Evolutionary conservation across 805 yeast genomes (phyloP).

Genomic region (Cephaloascus fragrans): DNA sequence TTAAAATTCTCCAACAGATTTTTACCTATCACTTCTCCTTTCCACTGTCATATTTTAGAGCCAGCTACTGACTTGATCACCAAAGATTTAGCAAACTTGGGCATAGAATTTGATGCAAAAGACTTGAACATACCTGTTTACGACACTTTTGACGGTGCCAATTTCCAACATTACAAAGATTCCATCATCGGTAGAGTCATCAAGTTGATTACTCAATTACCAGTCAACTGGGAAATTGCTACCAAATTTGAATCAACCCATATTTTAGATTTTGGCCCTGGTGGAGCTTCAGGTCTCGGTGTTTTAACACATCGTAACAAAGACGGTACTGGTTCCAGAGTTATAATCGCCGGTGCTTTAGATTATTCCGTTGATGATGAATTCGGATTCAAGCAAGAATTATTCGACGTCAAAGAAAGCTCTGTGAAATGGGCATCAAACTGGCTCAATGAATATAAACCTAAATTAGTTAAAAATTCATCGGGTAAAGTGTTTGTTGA

Average conservation of each 20-base stretch:
- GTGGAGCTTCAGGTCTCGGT: constrained; percentile 96
- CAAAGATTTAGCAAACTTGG: constrained; percentile 52
- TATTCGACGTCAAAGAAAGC: constrained; percentile 60
- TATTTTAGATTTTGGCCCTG: constrained; percentile 96
- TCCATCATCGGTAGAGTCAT: constrained; percentile 62
- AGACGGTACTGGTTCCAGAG: constrained; percentile 96
- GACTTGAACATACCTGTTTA: constrained; percentile 76
- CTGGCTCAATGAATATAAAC: constrained; percentile 86
- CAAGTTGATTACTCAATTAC: constrained; percentile 75
- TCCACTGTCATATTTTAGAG: constrained; percentile 82
- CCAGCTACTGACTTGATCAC: constrained; percentile 61
- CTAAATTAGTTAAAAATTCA: constrained; percentile 69
- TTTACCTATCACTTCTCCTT: constrained; percentile 92
- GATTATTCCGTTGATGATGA: constrained; percentile 70
- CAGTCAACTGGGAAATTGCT: constrained; percentile 93
- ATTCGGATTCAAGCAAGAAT: constrained; percentile 91
- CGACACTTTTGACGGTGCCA: constrained; percentile 81
- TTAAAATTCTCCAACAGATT: constrained; percentile 88
- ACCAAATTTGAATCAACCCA: constrained; percentile 79
- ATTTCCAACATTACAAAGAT: constrained; percentile 48
- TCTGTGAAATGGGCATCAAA: constrained; percentile 76
- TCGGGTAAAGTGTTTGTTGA: constrained; percentile 76
- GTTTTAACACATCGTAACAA: constrained; percentile 93
- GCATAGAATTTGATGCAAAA: constrained; percentile 43
- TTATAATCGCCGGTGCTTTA: constrained; percentile 87